A percentile compares a stretch with the other conserved stretches of the same genome.
phyloP scores from a whole-genome alignment of 2,329 filamentous ascomycete species.

The Penicillium sp. region DNA sequence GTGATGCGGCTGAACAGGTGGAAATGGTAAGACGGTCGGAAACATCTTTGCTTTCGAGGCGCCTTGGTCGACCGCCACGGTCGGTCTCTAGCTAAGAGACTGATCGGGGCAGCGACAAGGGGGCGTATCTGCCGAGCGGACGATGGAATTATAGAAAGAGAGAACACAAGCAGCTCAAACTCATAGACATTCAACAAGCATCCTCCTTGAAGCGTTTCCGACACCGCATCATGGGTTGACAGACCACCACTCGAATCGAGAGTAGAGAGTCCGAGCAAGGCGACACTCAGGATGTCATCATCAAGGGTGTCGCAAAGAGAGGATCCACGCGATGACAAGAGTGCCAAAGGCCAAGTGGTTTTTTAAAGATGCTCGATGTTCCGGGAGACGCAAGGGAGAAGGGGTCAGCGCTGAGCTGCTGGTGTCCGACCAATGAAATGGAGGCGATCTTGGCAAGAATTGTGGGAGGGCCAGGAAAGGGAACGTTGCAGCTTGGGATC shows the following conservation, averaged over 20 bases:
- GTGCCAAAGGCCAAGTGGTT: conserved; percentile 7
- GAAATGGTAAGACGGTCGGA: conserved; percentile 48
- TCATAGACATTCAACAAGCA: conserved; percentile 37
- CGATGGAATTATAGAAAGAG: conserved; percentile 20
- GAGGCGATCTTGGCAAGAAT: conserved; percentile 22
- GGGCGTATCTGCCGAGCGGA: too few relatives aligned
- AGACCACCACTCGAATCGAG: conserved; percentile 12
- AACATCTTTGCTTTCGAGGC: conserved; percentile 41
- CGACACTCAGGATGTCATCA: conserved; percentile 13
- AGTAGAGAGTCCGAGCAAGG: background rate
- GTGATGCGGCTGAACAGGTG: conserved; percentile 44
- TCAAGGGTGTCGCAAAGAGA: conserved; percentile 5
- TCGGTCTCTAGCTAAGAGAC: conserved; percentile 10
- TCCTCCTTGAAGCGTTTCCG: conserved; percentile 45
- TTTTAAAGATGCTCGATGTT: conserved; percentile 11
- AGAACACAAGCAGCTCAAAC: conserved; percentile 24
- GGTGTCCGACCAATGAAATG: conserved; percentile 21
- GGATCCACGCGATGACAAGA: conserved; percentile 6
- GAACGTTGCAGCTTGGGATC: background rate
- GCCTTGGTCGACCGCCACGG: conserved; percentile 18
- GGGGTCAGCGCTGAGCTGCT: conserved; percentile 20
- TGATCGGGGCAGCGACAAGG: conserved; percentile 17
- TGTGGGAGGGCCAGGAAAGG: conserved; percentile 3
- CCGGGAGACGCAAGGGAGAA: conserved; percentile 33
- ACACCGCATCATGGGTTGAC: conserved; percentile 44